Percentiles rank a stretch among this genome's conserved stretches.
Conservation (phyloP, 106 monocot species). For the Chionographis japonica region DNA sequence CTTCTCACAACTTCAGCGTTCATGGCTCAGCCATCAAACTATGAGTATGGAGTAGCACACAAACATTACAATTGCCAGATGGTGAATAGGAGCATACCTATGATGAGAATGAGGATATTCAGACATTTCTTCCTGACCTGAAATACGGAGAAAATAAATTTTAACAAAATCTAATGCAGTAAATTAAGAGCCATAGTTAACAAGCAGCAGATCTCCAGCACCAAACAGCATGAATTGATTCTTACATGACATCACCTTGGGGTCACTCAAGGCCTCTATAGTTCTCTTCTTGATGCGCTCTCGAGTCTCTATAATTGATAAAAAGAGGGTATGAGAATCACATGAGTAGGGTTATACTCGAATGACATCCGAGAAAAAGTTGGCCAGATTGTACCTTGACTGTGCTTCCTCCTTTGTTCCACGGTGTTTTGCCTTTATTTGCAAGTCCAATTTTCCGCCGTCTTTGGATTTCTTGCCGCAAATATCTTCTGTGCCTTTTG, state of each 20-base stretch:
- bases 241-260: conserved; percentile 96
- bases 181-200: not conserved
- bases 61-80: not conserved
- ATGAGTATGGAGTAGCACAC: not conserved
- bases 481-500: conserved; percentile 5
- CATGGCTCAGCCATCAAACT: not conserved
- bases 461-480: conserved; percentile 42
- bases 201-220: not conserved
- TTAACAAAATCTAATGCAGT: not conserved
- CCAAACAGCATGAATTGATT: conserved; percentile 26
- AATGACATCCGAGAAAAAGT: not conserved
- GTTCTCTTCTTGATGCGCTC: conserved; percentile 70
- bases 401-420: conserved; percentile 82
- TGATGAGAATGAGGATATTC: conserved; percentile 41
- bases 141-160: conserved; percentile 6
- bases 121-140: conserved; percentile 74
- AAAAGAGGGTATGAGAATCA: conserved; percentile 1
- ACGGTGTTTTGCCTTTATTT: conserved; percentile 78
- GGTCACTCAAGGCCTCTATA: conserved; percentile 76
- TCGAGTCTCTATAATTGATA: conserved; percentile 42
- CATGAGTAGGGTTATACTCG: not conserved
- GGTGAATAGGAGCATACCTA: conserved; percentile 29
- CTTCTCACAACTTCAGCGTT: not conserved
- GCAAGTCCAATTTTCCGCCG: conserved; percentile 74
- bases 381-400: conserved; percentile 33